phyloP scores from a whole-genome alignment of 2,329 filamentous ascomycete species.

The Chlorencoelia australis region DNA sequence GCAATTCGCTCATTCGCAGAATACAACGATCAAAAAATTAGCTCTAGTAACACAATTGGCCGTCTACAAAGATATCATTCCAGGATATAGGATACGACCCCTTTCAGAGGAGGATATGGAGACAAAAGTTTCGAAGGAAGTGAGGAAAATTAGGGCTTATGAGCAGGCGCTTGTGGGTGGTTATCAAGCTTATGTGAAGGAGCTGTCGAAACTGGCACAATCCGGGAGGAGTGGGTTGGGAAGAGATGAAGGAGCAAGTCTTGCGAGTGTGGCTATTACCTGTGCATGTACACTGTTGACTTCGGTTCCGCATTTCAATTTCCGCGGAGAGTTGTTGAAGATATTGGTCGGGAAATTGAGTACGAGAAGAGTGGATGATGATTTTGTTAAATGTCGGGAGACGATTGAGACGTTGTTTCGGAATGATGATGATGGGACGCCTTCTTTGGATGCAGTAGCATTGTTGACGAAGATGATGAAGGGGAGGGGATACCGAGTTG shows the following conservation, averaged over 20 bases:
- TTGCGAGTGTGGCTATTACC: slow-evolving; percentile 69
- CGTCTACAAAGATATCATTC: slow-evolving; percentile 92
- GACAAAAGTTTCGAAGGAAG: slow-evolving; percentile 84
- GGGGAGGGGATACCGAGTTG: slow-evolving; percentile 67
- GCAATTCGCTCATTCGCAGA: slow-evolving; percentile 58
- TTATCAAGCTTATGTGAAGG: slow-evolving; percentile 77
- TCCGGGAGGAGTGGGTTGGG: slow-evolving; percentile 32
- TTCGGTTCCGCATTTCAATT: slow-evolving; percentile 94
- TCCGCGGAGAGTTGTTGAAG: slow-evolving; percentile 75
- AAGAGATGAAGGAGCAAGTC: slow-evolving; percentile 33
- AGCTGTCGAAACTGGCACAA: slow-evolving; percentile 60
- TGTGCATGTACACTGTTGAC: slow-evolving; percentile 76
- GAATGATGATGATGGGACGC: slow-evolving; percentile 81
- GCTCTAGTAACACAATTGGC: slow-evolving; percentile 78
- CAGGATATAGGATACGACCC: slow-evolving; percentile 87
- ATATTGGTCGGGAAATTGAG: slow-evolving; percentile 81
- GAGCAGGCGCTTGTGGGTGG: slow-evolving; percentile 79
- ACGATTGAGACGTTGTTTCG: slow-evolving; percentile 74
- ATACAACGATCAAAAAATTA: slow-evolving; percentile 72
- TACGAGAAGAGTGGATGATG: slow-evolving; percentile 56
- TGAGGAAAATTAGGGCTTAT: slow-evolving; percentile 69
- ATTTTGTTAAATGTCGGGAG: slow-evolving; percentile 68
- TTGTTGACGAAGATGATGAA: slow-evolving; percentile 89
- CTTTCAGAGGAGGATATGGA: slow-evolving; percentile 62
- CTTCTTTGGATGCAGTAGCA: slow-evolving; percentile 76